Evolutionary conservation across 2,329 filamentous ascomycete genomes (phyloP), one percentile per base, ranked within the genome.

Genomic region (Fusarium floridanum): DNA sequence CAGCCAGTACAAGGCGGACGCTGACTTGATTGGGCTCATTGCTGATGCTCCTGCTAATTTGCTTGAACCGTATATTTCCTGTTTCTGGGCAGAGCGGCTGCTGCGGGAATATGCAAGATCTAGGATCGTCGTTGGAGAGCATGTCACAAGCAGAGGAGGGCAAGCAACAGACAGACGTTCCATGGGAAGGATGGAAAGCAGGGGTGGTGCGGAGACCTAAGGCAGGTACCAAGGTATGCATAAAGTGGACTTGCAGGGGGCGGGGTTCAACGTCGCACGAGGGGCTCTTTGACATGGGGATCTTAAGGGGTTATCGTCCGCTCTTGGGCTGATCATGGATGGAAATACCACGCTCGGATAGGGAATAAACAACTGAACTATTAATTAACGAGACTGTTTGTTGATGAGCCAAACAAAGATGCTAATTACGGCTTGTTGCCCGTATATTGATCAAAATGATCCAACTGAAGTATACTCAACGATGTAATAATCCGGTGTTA

Each of bases 161-260:
- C 20, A 48, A 48, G 22, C 39, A 12, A 11, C n/a, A 22, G 14
- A 29, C 20, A 36, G 36, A 56, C 27, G 27, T 63, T 61, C 48
- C 48, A 53, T 32, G 70, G 34, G 50, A 67, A 62, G 29, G 61
- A 53, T 56, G 36, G 65, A 61, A 61, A 72, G 60, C 61, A 56
- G 60, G 71, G 71, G 66, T 53, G 1, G 24, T 53, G 48, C 27
- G 48, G 48, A 53, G 48, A 53, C 48, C 48, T 27, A 29, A 53
- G 48, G 48, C 27, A 53, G 48, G 48, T 53, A 53, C 48, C 48
- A 53, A 53, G 48, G 72, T 72, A 75, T 74, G 72, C 72, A 74
- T 75, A 75, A 74, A 67, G 68, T 73, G 72, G 64, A 41, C 63
- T 75, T 74, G 48, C 72, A 74, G 59, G 72, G 68, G 27, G 16